phyloP scores from a whole-genome alignment of 768 basidiomycete genomes.

The Lactarius sanguifluus region DNA sequence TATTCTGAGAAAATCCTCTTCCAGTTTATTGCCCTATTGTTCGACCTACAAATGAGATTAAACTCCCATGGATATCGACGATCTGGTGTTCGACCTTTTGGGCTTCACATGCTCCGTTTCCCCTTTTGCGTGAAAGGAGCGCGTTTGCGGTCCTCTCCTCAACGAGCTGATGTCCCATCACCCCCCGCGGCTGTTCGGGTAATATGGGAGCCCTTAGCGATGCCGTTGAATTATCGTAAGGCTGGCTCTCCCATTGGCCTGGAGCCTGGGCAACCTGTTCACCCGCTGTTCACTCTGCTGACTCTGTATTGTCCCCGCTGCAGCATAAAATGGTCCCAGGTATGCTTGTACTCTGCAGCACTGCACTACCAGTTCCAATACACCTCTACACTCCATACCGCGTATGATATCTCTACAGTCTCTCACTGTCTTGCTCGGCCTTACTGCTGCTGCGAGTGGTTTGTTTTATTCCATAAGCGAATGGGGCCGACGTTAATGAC shows the following conservation, averaged over 20 bases:
- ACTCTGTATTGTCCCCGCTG: neutral
- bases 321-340: constrained; percentile 1
- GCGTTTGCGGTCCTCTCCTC: neutral
- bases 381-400: neutral
- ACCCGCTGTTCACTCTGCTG: neutral
- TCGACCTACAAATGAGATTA: neutral
- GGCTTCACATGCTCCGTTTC: neutral
- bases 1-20: neutral
- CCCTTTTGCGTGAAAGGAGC: neutral
- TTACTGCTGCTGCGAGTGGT: constrained; percentile 25
- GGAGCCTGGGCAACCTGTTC: neutral
- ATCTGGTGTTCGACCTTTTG: neutral
- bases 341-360: neutral
- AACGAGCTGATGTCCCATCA: neutral
- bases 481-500: neutral
- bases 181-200: neutral
- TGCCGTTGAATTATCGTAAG: neutral
- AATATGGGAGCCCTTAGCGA: neutral
- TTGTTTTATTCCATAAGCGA: neutral
- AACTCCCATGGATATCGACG: neutral
- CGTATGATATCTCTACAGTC: constrained; percentile 32
- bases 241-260: neutral
- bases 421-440: constrained; percentile 26
- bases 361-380: constrained; percentile 7
- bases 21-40: neutral